Conservation (phyloP, 768 basidiomycete genomes). For the Macrolepiota albuminosa region DNA sequence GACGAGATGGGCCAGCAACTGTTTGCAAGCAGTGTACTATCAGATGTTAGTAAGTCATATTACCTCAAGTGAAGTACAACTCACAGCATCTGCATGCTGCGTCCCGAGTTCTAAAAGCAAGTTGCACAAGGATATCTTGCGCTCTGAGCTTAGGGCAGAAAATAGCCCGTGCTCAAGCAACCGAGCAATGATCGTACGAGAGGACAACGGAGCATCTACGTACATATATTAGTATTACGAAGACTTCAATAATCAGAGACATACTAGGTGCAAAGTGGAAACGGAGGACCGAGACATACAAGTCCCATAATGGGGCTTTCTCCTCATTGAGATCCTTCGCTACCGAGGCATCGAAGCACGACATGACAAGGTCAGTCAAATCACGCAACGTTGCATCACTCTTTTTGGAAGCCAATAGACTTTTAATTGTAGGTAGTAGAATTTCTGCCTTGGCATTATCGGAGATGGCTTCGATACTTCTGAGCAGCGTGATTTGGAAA, state of each 20-base stretch:
- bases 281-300: conserved; percentile 40
- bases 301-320: conserved; percentile 43
- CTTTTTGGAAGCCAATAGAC: conserved; percentile 21
- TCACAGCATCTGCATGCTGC: conserved; percentile 44
- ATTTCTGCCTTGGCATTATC: conserved; percentile 46
- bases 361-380: conserved; percentile 37
- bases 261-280: conserved; percentile 44
- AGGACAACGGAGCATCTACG: conserved; percentile 34
- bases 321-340: conserved; percentile 39
- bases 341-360: conserved; percentile 49
- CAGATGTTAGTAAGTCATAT: conserved; percentile 2
- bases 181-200: conserved; percentile 36
- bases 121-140: conserved; percentile 50
- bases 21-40: conserved; percentile 44
- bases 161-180: conserved; percentile 57
- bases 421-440: conserved; percentile 54
- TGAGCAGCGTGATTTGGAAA: conserved; percentile 53
- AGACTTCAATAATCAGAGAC: conserved; percentile 8
- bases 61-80: conserved; percentile 10
- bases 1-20: conserved; percentile 43
- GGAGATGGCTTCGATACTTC: conserved; percentile 37
- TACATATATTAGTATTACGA: not conserved
- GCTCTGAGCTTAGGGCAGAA: conserved; percentile 42
- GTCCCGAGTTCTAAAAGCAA: conserved; percentile 51
- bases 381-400: conserved; percentile 22